Conservation (phyloP, 257 asterid species). For the Solanum neorickii region DNA sequence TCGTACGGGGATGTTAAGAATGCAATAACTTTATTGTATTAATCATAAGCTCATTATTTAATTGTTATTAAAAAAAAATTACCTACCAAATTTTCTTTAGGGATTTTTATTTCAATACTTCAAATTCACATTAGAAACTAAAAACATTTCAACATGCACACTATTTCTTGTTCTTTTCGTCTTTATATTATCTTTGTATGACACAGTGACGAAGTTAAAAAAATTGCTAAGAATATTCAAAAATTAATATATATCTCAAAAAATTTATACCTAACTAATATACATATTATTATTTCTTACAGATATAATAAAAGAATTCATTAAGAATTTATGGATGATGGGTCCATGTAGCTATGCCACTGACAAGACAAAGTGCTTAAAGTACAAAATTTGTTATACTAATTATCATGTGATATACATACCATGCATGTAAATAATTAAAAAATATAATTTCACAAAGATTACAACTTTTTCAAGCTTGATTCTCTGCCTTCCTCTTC, state of each 20-base stretch:
- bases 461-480: too few species aligned
- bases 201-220: too few species aligned
- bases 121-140: background rate
- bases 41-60: background rate
- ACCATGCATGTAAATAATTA: background rate
- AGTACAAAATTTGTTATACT: background rate
- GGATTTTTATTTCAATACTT: background rate
- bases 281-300: too few species aligned
- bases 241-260: too few species aligned
- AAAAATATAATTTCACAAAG: background rate
- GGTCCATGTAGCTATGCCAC: too few species aligned
- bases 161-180: background rate
- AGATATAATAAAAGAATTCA: too few species aligned
- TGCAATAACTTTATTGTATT: background rate
- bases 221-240: too few species aligned
- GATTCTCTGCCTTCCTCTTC: too few species aligned
- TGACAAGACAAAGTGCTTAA: background rate
- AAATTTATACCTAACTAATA: too few species aligned
- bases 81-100: background rate
- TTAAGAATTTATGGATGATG: too few species aligned
- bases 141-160: background rate
- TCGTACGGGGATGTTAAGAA: background rate
- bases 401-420: background rate
- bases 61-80: too few species aligned
- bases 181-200: background rate